Evolutionary conservation across 2,329 filamentous ascomycete species (phyloP), one percentile per base, ranked within the genome.

Genomic region (Talaromyces sp.): DNA sequence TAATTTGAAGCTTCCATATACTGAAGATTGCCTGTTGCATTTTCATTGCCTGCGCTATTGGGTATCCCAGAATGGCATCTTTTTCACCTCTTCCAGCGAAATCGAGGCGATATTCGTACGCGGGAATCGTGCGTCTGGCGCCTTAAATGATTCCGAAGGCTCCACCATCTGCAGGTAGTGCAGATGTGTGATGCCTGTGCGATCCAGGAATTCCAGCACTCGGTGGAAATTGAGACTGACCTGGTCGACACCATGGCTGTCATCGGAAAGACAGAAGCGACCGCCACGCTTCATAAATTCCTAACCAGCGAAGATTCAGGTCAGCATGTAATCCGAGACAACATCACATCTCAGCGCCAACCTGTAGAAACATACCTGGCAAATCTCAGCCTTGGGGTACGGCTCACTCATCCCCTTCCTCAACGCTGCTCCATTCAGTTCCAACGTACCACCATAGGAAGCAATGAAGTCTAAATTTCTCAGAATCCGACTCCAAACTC

Each of bases 321-420:
- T 45, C 19, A 33, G 42, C 42, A 1, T 33, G 2, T 30, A 33
- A 36, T 37, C 19, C 2, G 43, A 36, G 2, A 39, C 48, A 40
- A 27, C 30, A 20, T 51, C 27, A 40, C 16, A n/a, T 19, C 33
- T 5, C 20, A 10, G 36, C n/a, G 27, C 2, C 5, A 3, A 41
- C 22, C 14, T 8, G 5, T n/a, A n/a, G 6, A 36, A 13, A 75
- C 78, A 71, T 63, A 89, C 87, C 81, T 90, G 81, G 63, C 91
- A 91, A 66, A 99, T 88, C 63, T 85, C 80, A 49, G 83, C 81
- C 57, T 86, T 86, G 0, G 94, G 94, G 78, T 99, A 99, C 41
- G 93, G 91, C 77, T 97, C 91, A 17, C 78, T 82, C 73, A 97
- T 83, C 4, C 93, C 94, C 77, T 99, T 99, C 59, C 94, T 82